Base-by-base conservation (phyloP, 129 eudicot genomes). In the Lonicera japonica region DNA sequence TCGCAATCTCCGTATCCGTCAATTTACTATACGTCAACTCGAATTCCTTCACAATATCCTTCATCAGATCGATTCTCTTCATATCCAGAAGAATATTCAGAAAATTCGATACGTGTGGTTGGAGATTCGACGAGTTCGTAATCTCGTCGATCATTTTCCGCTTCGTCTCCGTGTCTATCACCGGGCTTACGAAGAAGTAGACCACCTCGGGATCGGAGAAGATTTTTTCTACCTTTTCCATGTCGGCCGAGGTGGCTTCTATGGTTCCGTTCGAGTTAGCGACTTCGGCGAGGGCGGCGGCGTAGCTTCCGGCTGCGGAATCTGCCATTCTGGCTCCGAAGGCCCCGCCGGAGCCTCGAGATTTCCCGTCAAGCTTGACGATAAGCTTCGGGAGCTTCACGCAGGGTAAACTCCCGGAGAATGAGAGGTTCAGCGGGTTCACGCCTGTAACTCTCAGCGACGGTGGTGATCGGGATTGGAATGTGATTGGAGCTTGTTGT, bases 31-130 rank as follows among this genome's bases (percentile, higher is more conserved):
- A 85, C 15, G 65, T 75, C 1, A 65, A 34, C 62, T 89, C 97
- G 74, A 85, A 89, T 39, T 89, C 95, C 74, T 80, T 82, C 38
- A 78, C 80, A 41, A 89, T 82, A 14, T 86, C 97, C 76, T 60
- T 62, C 11, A 85, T 76, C 64, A 77, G 3, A 20, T 78, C 88
- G 21, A 86, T 70, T 56, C 97, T n/a, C 38, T 75, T 69, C 65
- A 69, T 75, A 38, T 89, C 95, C 43, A 89, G 25, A 55, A 89
- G 57, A 9, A 89, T 59, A 67, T 80, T 89, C 21, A 89, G 46
- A 70, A 85, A 89, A 51, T 89, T 88, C 52, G 70, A 76, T 13
- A 83, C 81, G 72, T 82, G 85, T 0, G 58, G 70, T 70, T 82
- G 94, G 23, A 88, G 75, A 1, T 59, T 55, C 8, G 83, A 69